Conservation (phyloP, 2,329 filamentous ascomycete species). For the Ophidiomyces ophidiicola region DNA sequence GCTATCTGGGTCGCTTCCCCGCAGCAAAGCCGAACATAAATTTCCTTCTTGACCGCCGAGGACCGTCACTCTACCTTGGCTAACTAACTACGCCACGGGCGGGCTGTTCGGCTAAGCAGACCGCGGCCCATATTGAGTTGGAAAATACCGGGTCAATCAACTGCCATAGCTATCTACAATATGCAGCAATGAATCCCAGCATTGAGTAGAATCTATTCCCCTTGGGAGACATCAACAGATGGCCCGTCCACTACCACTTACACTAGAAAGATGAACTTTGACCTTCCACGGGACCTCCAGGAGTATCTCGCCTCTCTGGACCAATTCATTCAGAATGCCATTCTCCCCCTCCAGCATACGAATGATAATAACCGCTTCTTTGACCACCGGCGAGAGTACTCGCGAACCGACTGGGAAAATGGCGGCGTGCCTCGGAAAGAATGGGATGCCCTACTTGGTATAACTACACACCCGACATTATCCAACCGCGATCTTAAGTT, state of each 20-base stretch:
- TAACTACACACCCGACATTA: not conserved
- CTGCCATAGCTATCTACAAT: no score
- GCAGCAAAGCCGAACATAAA: no score
- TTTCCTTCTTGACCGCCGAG: no score
- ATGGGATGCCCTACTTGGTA: constrained; percentile 44
- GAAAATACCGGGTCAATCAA: no score
- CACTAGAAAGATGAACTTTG: constrained; percentile 40
- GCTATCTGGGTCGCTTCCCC: no score
- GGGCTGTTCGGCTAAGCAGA: no score
- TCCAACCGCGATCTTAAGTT: not conserved
- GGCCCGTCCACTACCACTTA: not conserved
- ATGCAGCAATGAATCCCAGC: no score
- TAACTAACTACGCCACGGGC: no score
- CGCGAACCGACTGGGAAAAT: constrained; percentile 50
- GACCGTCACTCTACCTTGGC: no score
- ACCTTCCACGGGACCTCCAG: constrained; percentile 41
- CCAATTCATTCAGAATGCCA: constrained; percentile 44
- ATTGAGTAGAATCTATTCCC: no score
- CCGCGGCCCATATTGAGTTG: no score
- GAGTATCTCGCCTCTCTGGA: constrained; percentile 42
- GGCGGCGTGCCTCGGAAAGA: constrained; percentile 45
- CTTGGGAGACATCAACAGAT: not conserved
- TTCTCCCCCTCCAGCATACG: constrained; percentile 42
- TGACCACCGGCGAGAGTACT: constrained; percentile 51
- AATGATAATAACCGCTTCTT: constrained; percentile 54